Evolutionary conservation across 352 stramenopile species (phyloP).

Genomic region (Pythium angustatum): DNA sequence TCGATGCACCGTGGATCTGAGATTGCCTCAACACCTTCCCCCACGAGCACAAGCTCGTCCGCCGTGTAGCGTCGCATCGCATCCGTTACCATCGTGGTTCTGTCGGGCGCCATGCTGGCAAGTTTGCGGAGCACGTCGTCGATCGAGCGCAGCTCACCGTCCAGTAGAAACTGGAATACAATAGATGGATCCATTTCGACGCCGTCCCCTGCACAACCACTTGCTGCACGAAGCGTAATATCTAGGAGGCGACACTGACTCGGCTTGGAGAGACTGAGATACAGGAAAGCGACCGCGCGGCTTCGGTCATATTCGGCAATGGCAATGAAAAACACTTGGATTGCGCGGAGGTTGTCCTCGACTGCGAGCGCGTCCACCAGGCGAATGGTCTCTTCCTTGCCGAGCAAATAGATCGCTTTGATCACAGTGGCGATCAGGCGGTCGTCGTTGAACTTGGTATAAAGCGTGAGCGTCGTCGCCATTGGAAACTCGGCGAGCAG

Average conservation of each 20-base stretch:
- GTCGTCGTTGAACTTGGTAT: slow-evolving; percentile 57
- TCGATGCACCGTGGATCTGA: slow-evolving; percentile 29
- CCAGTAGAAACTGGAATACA: slow-evolving; percentile 55
- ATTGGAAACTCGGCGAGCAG: slow-evolving; percentile 55
- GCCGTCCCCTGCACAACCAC: background rate
- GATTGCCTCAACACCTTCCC: slow-evolving; percentile 45
- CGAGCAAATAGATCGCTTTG: slow-evolving; percentile 35
- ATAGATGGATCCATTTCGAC: slow-evolving; percentile 9
- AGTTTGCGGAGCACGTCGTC: slow-evolving; percentile 55
- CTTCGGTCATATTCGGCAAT: slow-evolving; percentile 39
- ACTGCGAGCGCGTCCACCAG: slow-evolving; percentile 48
- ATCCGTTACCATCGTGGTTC: slow-evolving; percentile 31
- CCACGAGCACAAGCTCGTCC: slow-evolving; percentile 41
- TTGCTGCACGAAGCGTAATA: background rate
- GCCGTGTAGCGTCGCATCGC: slow-evolving; percentile 29
- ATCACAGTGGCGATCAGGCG: slow-evolving; percentile 42
- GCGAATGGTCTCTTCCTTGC: slow-evolving; percentile 46
- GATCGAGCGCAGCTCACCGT: slow-evolving; percentile 35
- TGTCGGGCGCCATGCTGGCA: slow-evolving; percentile 29
- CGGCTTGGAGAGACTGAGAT: slow-evolving; percentile 39
- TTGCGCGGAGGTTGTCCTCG: slow-evolving; percentile 25
- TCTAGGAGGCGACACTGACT: slow-evolving; percentile 31
- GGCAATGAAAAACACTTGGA: slow-evolving; percentile 44
- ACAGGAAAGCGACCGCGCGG: slow-evolving; percentile 41
- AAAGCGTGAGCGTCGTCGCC: slow-evolving; percentile 48